Base-by-base conservation (phyloP, 2,329 filamentous ascomycete genomes). In the Basipetospora chlamydospora region DNA sequence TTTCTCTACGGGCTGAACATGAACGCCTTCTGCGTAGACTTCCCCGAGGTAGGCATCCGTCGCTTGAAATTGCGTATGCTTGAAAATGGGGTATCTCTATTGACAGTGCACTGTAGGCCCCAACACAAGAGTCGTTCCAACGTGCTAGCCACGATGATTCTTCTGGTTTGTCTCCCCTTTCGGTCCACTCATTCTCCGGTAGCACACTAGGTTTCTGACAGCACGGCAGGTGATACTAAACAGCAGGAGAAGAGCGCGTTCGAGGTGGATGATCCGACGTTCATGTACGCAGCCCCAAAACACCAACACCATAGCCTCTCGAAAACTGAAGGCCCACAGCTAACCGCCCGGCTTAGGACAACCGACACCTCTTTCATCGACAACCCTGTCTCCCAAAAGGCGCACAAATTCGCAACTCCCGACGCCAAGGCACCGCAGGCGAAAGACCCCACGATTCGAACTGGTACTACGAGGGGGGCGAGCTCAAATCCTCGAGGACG, bases 21-120 rank as follows among this genome's bases (percentile, higher is more conserved):
- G 87, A 96, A 95, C 57, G 90, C 90, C 1, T 98, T 96, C 55
- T 96, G 88, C 55, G 87, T 96, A 22, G 90, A 98, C 56, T 98
- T 95, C 45, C 83, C 86, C 0, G 90, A 98, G 73, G 86, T 86
- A 60, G 35, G 54, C 39, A 21, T 33, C 11, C 11, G 8, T 34
- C 26, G n/a, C n/a, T 28, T 15, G n/a, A 28, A n/a, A n/a, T n/a
- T n/a, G n/a, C n/a, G n/a, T n/a, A n/a, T n/a, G n/a, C n/a, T n/a
- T n/a, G n/a, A n/a, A n/a, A n/a, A n/a, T n/a, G n/a, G n/a, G n/a
- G n/a, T n/a, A n/a, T n/a, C n/a, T n/a, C n/a, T n/a, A n/a, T n/a
- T n/a, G n/a, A n/a, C n/a, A n/a, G n/a, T n/a, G n/a, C n/a, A 23
- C 26, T 22, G 9, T 39, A 90, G 82, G 82, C 81, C 2, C 87